A percentile compares a stretch with the other conserved stretches of the same genome.
Evolutionary conservation across 441 rosid species (phyloP).

Genomic region (Brassica balearica): DNA sequence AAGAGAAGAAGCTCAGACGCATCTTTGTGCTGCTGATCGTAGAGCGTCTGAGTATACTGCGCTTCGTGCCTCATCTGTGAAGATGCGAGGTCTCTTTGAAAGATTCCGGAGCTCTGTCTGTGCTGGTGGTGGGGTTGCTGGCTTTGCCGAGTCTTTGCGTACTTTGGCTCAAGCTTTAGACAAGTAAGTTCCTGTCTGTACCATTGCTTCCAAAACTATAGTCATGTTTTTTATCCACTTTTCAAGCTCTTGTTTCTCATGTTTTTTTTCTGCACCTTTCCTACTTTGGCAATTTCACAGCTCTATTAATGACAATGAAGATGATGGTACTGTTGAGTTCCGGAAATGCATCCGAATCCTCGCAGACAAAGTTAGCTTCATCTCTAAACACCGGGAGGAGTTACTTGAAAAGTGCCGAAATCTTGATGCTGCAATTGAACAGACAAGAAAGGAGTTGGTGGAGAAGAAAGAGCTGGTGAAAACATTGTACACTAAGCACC

Average conservation of each 20-base stretch:
- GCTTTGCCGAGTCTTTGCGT: conserved; percentile 78
- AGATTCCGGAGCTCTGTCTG: conserved; percentile 72
- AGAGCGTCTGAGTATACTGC: conserved; percentile 87
- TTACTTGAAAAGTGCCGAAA: conserved; percentile 75
- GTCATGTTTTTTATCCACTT: conserved; percentile 2
- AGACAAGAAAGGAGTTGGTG: conserved; percentile 77
- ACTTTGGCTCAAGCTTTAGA: conserved; percentile 86
- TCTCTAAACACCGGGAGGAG: conserved; percentile 80
- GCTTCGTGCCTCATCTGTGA: conserved; percentile 89
- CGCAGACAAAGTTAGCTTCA: conserved; percentile 79
- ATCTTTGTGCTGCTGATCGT: conserved; percentile 93
- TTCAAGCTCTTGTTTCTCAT: background rate
- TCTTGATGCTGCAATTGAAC: conserved; percentile 75
- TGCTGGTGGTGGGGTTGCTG: conserved; percentile 68
- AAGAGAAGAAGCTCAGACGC: conserved; percentile 97
- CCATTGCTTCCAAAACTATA: conserved; percentile 2
- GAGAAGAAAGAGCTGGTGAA: conserved; percentile 80
- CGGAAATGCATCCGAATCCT: conserved; percentile 76
- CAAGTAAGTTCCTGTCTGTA: conserved; percentile 61
- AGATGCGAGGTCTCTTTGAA: conserved; percentile 85
- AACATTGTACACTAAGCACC: conserved; percentile 81
- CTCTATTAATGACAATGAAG: conserved; percentile 72
- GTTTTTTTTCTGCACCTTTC: background rate
- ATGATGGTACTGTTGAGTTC: conserved; percentile 74
- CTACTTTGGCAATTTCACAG: conserved; percentile 55